Evolutionary conservation across 345 rosid species (phyloP), one percentile per base, ranked within the genome.

Genomic region (Acer campestre): DNA sequence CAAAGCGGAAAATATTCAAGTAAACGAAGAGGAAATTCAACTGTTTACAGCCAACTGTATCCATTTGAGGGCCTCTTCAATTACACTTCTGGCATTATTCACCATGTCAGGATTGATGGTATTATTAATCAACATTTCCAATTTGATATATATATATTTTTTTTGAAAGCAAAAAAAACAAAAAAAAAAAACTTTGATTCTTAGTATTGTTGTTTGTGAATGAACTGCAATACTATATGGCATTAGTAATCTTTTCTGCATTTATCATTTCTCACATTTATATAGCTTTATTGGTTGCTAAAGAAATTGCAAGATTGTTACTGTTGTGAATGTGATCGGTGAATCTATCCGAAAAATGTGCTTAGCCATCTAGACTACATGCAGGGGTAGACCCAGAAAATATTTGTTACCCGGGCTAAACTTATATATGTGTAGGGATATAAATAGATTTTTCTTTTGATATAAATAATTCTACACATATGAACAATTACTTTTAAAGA

Each of bases 81-180:
- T 78, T 93, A 93, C 81, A 93, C 97, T 2, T 93, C 98, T 46
- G 91, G 90, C 73, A 89, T 92, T 87, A 92, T 91, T 79, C 97
- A 95, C 82, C 98, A 90, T 83, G 98, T 90, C 14, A 86, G 83
- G 78, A 87, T 93, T 38, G 82, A 86, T 46, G 97, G 97, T 93
- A 85, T 77, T 23, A n/a, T 16, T 23, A 59, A 59, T 59, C 63
- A 8, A 13, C 18, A 35, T 63, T 63, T 67, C 8, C n/a, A 22
- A 31, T 79, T 56, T 49, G 61, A n/a, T 61, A 7, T 1, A 25
- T 25, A 25, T 25, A 1, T 31, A 3, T 31, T 31, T 31, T 31
- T 31, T 31, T 31, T 29, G 31, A 29, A 29, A 29, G 31, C 31
- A 29, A 29, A 29, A 29, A 29, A 0, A 31, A 31, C 3, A 31